Conservation (phyloP, 495 filamentous ascomycete species). For the Penicillium cinerascens region DNA sequence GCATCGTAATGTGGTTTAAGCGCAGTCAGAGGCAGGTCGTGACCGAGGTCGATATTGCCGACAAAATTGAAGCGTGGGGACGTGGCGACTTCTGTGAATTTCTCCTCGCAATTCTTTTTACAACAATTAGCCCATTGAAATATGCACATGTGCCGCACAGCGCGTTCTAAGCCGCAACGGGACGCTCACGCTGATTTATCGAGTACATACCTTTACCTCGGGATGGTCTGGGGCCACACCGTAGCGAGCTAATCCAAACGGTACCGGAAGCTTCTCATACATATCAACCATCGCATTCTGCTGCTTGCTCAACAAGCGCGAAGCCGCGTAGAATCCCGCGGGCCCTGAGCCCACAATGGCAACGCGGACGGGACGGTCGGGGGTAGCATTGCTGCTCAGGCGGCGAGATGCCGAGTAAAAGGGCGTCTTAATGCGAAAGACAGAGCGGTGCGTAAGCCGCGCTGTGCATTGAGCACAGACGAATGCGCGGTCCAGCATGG, state of each 20-base stretch:
- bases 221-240: constrained; percentile 97
- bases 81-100: constrained; percentile 80
- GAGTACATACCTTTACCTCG: constrained; percentile 78
- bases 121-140: background rate
- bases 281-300: constrained; percentile 77
- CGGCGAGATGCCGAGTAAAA: constrained; percentile 17
- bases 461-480: constrained; percentile 35
- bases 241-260: constrained; percentile 87
- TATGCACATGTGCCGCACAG: no score
- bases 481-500: constrained; percentile 32
- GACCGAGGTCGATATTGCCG: constrained; percentile 81
- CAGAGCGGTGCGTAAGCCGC: constrained; percentile 12
- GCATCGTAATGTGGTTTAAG: constrained; percentile 86
- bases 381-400: constrained; percentile 31
- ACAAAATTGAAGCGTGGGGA: constrained; percentile 85
- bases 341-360: constrained; percentile 94
- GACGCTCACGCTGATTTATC: background rate
- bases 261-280: constrained; percentile 92
- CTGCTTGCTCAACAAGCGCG: constrained; percentile 72
- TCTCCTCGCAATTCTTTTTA: constrained; percentile 83
- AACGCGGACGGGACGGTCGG: constrained; percentile 62
- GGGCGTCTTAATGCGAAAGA: background rate
- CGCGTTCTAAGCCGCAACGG: background rate
- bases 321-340: constrained; percentile 92
- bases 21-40: constrained; percentile 61